These are phyloP conservation scores for Anaeromyces robustus DNA, from an alignment of 192 early-diverging fungal species.

Conservation along the genomic window DNA sequence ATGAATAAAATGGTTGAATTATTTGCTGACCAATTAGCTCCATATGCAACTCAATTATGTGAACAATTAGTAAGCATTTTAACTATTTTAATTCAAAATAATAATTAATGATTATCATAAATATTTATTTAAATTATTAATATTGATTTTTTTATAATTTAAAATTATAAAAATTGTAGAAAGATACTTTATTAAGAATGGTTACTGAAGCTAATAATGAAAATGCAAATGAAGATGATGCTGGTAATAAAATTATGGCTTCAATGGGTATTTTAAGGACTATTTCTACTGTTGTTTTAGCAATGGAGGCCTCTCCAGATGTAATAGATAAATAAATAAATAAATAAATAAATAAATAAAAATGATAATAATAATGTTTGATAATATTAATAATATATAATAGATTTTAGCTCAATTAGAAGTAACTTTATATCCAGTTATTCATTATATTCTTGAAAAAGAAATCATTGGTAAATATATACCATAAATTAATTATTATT, in stretches of 20 bases:
- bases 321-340: too few species aligned
- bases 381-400: too few species aligned
- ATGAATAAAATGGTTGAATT: constrained; percentile 86
- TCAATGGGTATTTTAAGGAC: constrained; percentile 82
- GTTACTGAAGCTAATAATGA: constrained; percentile 51
- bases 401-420: constrained; percentile 67
- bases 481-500: background rate
- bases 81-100: too few species aligned
- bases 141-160: too few species aligned
- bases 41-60: constrained; percentile 81
- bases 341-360: too few species aligned
- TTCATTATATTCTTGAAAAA: constrained; percentile 64
- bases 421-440: constrained; percentile 54
- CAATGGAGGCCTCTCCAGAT: constrained; percentile 62
- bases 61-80: constrained; percentile 57
- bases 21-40: constrained; percentile 76
- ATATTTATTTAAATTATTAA: too few species aligned
- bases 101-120: too few species aligned
- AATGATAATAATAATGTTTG: too few species aligned
- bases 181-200: constrained; percentile 75
- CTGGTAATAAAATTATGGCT: constrained; percentile 73
- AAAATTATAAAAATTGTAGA: too few species aligned
- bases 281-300: constrained; percentile 69
- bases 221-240: constrained; percentile 35
- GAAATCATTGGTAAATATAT: constrained; percentile 32